Percentiles rank a stretch among this genome's conserved stretches.
phyloP scores from a whole-genome alignment of 179 eudicot species.

The Actinidia arguta region DNA sequence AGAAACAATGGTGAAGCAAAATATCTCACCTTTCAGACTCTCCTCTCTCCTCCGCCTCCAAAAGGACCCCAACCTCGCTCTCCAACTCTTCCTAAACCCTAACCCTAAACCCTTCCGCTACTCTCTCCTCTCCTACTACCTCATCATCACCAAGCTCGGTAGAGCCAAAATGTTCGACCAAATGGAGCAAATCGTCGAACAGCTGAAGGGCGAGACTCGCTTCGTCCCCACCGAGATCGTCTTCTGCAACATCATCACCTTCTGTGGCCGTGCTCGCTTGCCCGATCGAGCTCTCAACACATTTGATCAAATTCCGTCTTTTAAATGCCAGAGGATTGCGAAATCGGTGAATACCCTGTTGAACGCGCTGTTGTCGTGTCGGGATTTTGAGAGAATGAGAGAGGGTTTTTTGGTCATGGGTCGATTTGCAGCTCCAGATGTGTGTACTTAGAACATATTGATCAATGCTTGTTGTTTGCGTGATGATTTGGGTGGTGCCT shows the following conservation, averaged over 20 bases:
- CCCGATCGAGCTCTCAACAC: slow-evolving; percentile 48
- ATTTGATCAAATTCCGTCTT: slow-evolving; percentile 62
- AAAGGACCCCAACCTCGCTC: slow-evolving; percentile 66
- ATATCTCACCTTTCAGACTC: slow-evolving; percentile 62
- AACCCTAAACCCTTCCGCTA: slow-evolving; percentile 59
- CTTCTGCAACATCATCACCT: slow-evolving; percentile 67
- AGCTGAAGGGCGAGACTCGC: slow-evolving; percentile 58
- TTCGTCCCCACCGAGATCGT: slow-evolving; percentile 63
- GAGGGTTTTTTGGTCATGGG: slow-evolving; percentile 45
- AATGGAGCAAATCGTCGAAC: slow-evolving; percentile 57
- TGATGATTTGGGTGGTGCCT: slow-evolving; percentile 53
- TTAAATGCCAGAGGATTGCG: slow-evolving; percentile 54
- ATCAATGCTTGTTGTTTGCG: slow-evolving; percentile 49
- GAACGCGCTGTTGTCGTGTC: slow-evolving; percentile 56
- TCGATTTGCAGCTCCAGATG: slow-evolving; percentile 55
- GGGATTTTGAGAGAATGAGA: slow-evolving; percentile 47
- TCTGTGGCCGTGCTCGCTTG: slow-evolving; percentile 56
- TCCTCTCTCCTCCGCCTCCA: slow-evolving; percentile 67
- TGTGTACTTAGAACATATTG: slow-evolving; percentile 70
- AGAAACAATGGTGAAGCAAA: slow-evolving; percentile 45
- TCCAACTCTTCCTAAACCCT: slow-evolving; percentile 80
- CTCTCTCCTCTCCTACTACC: slow-evolving; percentile 69
- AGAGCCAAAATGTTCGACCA: slow-evolving; percentile 70
- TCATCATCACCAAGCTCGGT: slow-evolving; percentile 84
- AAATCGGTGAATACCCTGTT: slow-evolving; percentile 72